Base-by-base conservation (phyloP, 1,284 basidiomycete genomes). In the Cryptococcus wingfieldii region DNA sequence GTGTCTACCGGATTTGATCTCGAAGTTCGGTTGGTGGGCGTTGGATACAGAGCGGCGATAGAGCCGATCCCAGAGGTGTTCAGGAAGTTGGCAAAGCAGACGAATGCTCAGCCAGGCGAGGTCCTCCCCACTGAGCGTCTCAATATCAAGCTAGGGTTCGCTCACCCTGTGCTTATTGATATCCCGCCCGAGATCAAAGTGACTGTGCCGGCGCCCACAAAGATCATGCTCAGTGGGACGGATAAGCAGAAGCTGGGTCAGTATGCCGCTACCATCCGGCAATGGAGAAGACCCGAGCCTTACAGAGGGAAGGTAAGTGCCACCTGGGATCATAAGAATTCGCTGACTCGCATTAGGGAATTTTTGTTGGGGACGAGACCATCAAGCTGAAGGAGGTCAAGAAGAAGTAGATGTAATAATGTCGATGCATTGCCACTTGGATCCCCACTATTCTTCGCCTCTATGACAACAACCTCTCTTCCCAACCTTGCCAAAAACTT, bases 291-390 rank as follows among this genome's bases (percentile, higher is more conserved):
- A 66, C 95, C 95, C 14, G 96, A 98, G 74, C 94, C 94, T 19
- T 98, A 98, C 80, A 93, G 98, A 79, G 93, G 92, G 67, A 94
- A 96, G 83, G 90, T 91, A 69, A 56, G 86, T 78, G 45, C 8
- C 4, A 19, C 25, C 13, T 5, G 16, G 1, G 50, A 1, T 18
- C 19, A 54, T 55, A 34, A 55, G 41, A 10, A 19, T 12, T 27
- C 31, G 14, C 48, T 50, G 31, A 42, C 25, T 8, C 38, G 9
- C 23, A 60, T 19, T 63, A 93, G 87, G 94, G 94, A 59, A 86
- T 98, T 62, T 96, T 97, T 73, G 85, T 97, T 49, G 88, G 88
- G 31, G 83, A 85, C 64, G 93, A 98, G 78, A 88, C 86, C 47
- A 88, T 96, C 67, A 84, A 86, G 71, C 85, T 96, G 61, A 95